Evolutionary conservation across 805 yeast species (phyloP).

Genomic region (Hanseniaspora pseudoguilliermondii): DNA sequence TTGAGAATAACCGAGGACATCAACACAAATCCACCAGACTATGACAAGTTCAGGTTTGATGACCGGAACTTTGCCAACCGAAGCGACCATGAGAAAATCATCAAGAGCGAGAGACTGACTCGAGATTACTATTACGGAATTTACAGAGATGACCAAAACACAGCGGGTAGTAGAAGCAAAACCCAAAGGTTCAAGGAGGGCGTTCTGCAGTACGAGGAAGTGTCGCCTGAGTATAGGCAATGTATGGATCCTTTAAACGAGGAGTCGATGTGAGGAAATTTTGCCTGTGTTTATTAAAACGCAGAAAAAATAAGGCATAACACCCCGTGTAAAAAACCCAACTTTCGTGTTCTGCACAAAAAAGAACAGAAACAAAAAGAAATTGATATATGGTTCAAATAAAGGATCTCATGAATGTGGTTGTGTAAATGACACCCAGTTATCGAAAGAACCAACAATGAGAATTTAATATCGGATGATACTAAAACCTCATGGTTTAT

Average conservation of each 20-base stretch:
- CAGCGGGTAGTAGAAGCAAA: not conserved
- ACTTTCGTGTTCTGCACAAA: not conserved
- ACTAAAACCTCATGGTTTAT: not conserved
- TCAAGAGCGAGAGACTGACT: not conserved
- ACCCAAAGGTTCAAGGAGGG: not conserved
- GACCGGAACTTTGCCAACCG: not conserved
- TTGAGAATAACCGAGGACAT: not conserved
- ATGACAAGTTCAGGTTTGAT: not conserved
- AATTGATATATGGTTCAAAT: constrained; percentile 5
- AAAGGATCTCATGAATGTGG: constrained; percentile 1
- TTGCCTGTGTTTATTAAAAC: not conserved
- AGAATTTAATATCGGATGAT: not conserved
- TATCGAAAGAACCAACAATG: constrained; percentile 11
- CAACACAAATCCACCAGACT: not conserved
- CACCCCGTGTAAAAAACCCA: constrained; percentile 11
- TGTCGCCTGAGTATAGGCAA: constrained; percentile 2
- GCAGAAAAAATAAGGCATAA: not conserved
- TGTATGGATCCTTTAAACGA: constrained; percentile 12
- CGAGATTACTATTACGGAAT: constrained; percentile 1
- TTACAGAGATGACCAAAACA: not conserved
- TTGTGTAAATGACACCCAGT: constrained; percentile 5
- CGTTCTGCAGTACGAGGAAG: not conserved
- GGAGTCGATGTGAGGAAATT: not conserved
- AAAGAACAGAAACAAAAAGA: too few species aligned
- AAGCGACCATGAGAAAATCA: constrained; percentile 1